Percentiles rank a stretch among this genome's conserved stretches.
Evolutionary conservation across 2,329 filamentous ascomycete species (phyloP).

Genomic region (Trichoderma afroharzianum): DNA sequence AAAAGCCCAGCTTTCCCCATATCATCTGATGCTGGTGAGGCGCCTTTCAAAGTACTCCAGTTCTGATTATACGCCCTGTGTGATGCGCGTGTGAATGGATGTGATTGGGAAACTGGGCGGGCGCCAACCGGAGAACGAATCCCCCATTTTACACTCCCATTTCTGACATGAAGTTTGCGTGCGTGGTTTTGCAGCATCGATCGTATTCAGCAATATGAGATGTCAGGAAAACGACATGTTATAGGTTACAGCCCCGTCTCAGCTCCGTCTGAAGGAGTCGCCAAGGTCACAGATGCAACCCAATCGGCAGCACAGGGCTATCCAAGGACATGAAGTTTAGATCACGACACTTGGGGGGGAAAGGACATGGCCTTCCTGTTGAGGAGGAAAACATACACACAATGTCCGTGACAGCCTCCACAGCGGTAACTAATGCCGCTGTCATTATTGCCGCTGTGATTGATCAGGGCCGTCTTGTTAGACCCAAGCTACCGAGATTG

Average conservation of each 20-base stretch:
- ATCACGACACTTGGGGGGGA: not conserved
- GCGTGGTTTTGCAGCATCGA: not conserved
- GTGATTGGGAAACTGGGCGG: not conserved
- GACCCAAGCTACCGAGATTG: not conserved
- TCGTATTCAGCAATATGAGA: not conserved
- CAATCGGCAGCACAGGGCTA: not conserved
- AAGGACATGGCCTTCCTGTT: not conserved
- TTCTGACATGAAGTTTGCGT: not conserved
- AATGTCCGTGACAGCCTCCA: not conserved
- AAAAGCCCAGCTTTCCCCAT: not conserved
- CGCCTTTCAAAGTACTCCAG: not conserved
- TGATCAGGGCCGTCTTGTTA: not conserved
- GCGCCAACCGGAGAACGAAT: not conserved
- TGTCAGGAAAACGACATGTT: not conserved
- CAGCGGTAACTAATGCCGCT: not conserved
- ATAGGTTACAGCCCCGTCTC: not conserved
- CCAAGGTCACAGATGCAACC: not conserved
- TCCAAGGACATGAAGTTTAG: not conserved
- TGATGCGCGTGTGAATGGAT: slow-evolving; percentile 10
- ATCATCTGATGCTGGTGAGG: not conserved
- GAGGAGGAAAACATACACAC: no score
- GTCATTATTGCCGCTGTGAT: not conserved
- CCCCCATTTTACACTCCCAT: not conserved
- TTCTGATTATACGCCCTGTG: slow-evolving; percentile 3
- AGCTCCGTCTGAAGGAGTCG: not conserved